Base-by-base conservation (phyloP, 2,329 filamentous ascomycete species). In the Clarireedia monteithiana region DNA sequence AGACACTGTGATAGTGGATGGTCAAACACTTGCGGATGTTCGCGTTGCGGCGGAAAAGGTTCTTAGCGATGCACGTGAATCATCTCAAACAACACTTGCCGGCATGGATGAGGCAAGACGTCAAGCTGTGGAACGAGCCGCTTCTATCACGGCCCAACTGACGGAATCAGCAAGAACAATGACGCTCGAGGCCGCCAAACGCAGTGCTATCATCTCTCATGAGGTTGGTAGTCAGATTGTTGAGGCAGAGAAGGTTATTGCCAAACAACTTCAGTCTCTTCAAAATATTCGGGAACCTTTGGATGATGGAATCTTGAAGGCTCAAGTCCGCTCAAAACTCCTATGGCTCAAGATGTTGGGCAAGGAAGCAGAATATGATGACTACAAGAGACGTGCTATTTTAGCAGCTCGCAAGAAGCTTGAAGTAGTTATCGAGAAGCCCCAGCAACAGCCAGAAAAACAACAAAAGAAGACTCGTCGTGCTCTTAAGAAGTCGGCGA, bases 261-360 rank as follows among this genome's bases (percentile, higher is more conserved):
- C 63, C 10, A 69, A 67, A 20, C 64, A 69, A 26, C 59, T 70
- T 10, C 66, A 67, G 34, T 65, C 69, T 3, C 59, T 72, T 2
- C 68, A 73, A 50, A 68, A 75, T 6, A 39, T 73, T 15, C 67
- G 69, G 10, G 70, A 73, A 27, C 73, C 75, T 46, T 61, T 77
- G 2, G 68, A 75, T 26, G 66, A 81, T 5, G 68, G 71, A 0
- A 60, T 84, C 9, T 68, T 83, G 27, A 74, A 73, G 40, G 78
- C 81, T 14, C 81, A 82, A 64, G 71, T 85, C 26, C 71, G 71
- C 45, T 81, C 81, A 14, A 81, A 77, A 66, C 71, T 83, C 34
- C 74, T 77, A 70, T 84, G 80, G 79, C 69, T 84, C 50, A 77
- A 75, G 65, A 50, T 81, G 34, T 77, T 74, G 50, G 78, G 78